Percentiles rank a stretch among this genome's conserved stretches.
These are phyloP conservation scores for Pseudohyphozyma bogoriensis DNA, from an alignment of 768 basidiomycete genomes.

Conservation along the genomic window DNA sequence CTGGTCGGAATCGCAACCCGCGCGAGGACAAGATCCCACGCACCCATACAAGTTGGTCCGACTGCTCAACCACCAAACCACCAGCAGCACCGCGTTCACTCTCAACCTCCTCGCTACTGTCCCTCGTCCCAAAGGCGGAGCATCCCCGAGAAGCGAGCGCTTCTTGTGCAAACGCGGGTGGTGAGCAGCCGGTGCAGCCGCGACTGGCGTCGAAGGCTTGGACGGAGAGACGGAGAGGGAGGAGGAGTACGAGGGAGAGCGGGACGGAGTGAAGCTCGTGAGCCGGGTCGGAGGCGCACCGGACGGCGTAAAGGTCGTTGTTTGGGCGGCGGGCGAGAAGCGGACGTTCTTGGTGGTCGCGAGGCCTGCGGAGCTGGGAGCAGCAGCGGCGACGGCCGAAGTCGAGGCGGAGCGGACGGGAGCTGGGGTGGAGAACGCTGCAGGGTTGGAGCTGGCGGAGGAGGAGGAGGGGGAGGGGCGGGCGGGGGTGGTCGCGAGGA, in stretches of 20 bases:
- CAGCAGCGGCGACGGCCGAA: not conserved
- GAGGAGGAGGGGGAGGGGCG: slow-evolving; percentile 6
- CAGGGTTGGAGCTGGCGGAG: not conserved
- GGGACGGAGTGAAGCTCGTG: slow-evolving; percentile 11
- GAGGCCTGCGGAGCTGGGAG: not conserved
- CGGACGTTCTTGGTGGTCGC: slow-evolving; percentile 8
- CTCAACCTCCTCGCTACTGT: slow-evolving; percentile 16
- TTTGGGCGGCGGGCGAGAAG: slow-evolving; percentile 18
- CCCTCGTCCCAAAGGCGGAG: slow-evolving; percentile 16
- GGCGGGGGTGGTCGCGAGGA: not conserved
- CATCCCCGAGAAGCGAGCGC: not conserved
- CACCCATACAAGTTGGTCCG: slow-evolving; percentile 13
- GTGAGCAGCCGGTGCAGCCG: not conserved
- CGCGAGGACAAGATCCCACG: not conserved
- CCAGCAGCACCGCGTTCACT: slow-evolving; percentile 20
- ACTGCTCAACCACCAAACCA: slow-evolving; percentile 21
- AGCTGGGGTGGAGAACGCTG: not conserved
- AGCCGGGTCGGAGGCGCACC: slow-evolving; percentile 9
- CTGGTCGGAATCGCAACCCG: too few species aligned
- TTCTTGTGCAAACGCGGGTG: slow-evolving; percentile 2
- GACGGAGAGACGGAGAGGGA: slow-evolving; percentile 6
- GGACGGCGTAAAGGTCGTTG: not conserved
- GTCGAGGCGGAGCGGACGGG: not conserved
- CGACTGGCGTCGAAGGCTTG: not conserved
- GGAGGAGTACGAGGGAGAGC: not conserved